Conservation (phyloP, 1,284 basidiomycete genomes). For the Phylloboletellus chloephorus region DNA sequence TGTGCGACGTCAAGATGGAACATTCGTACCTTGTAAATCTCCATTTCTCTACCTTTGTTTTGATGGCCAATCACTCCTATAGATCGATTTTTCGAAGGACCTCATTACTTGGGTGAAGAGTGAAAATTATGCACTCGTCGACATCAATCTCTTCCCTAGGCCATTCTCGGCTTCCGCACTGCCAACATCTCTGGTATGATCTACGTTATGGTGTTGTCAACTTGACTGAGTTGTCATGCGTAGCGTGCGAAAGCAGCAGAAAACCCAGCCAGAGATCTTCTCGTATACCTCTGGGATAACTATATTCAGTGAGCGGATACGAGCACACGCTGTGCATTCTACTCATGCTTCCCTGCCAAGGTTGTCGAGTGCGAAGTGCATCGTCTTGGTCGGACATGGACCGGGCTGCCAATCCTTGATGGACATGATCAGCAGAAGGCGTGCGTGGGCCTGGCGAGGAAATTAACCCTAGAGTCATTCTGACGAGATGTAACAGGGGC, state of each 20-base stretch:
- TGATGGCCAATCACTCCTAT: slow-evolving; percentile 6
- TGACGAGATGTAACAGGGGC: slow-evolving; percentile 29
- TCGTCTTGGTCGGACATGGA: slow-evolving; percentile 86
- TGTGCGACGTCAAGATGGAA: slow-evolving; percentile 71
- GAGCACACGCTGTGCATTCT: neutral
- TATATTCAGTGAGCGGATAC: slow-evolving; percentile 68
- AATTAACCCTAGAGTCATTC: slow-evolving; percentile 4
- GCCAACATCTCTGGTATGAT: slow-evolving; percentile 32
- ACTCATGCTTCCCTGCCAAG: slow-evolving; percentile 35
- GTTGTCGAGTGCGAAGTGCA: slow-evolving; percentile 60
- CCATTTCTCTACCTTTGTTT: slow-evolving; percentile 3
- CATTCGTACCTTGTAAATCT: slow-evolving; percentile 71
- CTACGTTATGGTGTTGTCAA: neutral
- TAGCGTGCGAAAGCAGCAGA: slow-evolving; percentile 29
- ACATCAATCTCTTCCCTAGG: slow-evolving; percentile 81
- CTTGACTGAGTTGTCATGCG: neutral
- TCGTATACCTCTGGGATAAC: slow-evolving; percentile 93
- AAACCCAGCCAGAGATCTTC: slow-evolving; percentile 44
- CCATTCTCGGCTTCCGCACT: slow-evolving; percentile 39
- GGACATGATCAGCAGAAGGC: slow-evolving; percentile 64
- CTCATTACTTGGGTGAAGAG: slow-evolving; percentile 73
- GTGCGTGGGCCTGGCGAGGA: slow-evolving; percentile 39
- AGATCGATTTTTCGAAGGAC: slow-evolving; percentile 84
- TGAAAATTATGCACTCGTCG: slow-evolving; percentile 71
- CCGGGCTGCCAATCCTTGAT: slow-evolving; percentile 73